Conservation (phyloP, 805 yeast species). For the Yamadazyma akitaensis region DNA sequence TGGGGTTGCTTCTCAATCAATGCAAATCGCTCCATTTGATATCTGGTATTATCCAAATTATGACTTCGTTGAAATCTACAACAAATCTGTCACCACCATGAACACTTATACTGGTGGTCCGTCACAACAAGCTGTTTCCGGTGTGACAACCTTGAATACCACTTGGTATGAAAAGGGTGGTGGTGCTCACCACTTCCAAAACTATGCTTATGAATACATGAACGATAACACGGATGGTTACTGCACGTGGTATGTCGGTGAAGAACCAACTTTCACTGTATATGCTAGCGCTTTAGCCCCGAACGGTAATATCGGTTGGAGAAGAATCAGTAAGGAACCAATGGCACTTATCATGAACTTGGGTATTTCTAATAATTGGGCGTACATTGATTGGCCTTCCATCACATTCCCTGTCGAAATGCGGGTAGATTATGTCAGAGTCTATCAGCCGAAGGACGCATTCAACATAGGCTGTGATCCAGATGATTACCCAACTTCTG, state of each 20-base stretch:
- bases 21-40: conserved; percentile 91
- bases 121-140: conserved; percentile 88
- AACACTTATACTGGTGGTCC: conserved; percentile 93
- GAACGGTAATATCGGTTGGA: conserved; percentile 84
- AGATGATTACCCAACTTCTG: conserved; percentile 73
- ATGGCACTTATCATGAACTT: conserved; percentile 85
- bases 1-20: conserved; percentile 87
- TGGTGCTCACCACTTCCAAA: conserved; percentile 56
- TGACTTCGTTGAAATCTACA: conserved; percentile 69
- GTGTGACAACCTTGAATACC: conserved; percentile 69
- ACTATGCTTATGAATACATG: conserved; percentile 72
- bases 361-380: conserved; percentile 92
- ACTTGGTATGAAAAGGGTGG: conserved; percentile 78
- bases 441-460: conserved; percentile 79
- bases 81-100: conserved; percentile 68
- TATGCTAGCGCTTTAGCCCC: conserved; percentile 77
- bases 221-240: conserved; percentile 66
- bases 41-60: conserved; percentile 94
- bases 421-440: conserved; percentile 79
- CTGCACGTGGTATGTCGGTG: conserved; percentile 84
- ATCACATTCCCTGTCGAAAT: conserved; percentile 74
- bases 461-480: conserved; percentile 82
- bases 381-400: conserved; percentile 86
- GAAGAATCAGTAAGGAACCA: conserved; percentile 84
- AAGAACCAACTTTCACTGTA: conserved; percentile 69